phyloP scores from a whole-genome alignment of 495 filamentous ascomycete species.

The Umbilicaria muhlenbergii region DNA sequence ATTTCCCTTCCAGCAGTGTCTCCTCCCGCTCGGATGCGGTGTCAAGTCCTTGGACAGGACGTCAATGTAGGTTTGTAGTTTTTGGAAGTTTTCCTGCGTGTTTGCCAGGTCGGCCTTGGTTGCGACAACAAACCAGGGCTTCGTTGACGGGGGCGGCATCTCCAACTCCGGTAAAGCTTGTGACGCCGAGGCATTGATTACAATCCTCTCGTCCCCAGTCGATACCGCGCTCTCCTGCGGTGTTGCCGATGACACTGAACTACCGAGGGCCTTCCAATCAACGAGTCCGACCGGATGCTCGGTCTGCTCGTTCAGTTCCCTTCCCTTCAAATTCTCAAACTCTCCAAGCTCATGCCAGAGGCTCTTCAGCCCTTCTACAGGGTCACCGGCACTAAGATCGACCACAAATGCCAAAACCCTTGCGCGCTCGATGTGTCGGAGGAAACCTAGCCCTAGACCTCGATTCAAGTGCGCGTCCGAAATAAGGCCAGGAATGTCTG shows the following conservation, averaged over 20 bases:
- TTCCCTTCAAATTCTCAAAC: conserved; percentile 60
- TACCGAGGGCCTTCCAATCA: conserved; percentile 8
- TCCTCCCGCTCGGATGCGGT: conserved; percentile 55
- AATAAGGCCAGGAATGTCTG: conserved; percentile 89
- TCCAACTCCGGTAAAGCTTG: conserved; percentile 8
- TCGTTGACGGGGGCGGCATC: conserved; percentile 46
- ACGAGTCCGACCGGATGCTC: conserved; percentile 11
- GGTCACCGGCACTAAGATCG: conserved; percentile 67
- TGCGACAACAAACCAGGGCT: conserved; percentile 95
- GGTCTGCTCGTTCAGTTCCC: conserved; percentile 38
- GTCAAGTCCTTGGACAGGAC: conserved; percentile 38
- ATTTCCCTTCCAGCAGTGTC: conserved; percentile 48
- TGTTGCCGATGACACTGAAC: conserved; percentile 1
- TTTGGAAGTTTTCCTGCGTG: conserved; percentile 61
- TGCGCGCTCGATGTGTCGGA: conserved; percentile 88
- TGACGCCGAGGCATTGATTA: conserved; percentile 18
- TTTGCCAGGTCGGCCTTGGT: conserved; percentile 80
- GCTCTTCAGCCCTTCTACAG: conserved; percentile 56
- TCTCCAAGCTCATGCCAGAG: conserved; percentile 82
- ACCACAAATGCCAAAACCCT: conserved; percentile 86
- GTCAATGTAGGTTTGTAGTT: conserved; percentile 50
- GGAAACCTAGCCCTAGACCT: conserved; percentile 78
- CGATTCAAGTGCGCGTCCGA: conserved; percentile 83
- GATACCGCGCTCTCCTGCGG: not conserved
- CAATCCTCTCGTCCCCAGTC: conserved; percentile 14